Conservation (phyloP, 2,329 filamentous ascomycete species). For the Fusarium pseudoanthophilum region DNA sequence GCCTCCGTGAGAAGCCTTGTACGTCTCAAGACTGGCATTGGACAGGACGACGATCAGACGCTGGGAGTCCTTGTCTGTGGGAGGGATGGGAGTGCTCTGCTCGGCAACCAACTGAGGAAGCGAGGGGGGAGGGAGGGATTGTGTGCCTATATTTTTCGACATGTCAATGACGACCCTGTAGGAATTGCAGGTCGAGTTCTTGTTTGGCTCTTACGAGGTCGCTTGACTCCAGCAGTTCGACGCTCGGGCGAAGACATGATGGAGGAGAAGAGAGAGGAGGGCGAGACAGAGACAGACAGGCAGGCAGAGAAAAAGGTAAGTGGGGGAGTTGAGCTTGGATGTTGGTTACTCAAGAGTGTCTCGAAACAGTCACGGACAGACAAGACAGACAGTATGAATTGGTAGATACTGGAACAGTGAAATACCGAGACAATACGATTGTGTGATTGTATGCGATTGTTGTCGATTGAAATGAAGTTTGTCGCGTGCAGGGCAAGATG, state of each 20-base stretch:
- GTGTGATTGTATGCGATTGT: not conserved
- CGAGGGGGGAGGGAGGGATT: conserved; percentile 91
- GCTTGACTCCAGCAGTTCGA: conserved; percentile 54
- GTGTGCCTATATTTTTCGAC: conserved; percentile 72
- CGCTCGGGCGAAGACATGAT: conserved; percentile 55
- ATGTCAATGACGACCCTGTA: conserved; percentile 31
- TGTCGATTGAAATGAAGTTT: not conserved
- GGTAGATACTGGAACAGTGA: not conserved
- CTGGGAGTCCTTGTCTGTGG: conserved; percentile 89
- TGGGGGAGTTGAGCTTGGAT: conserved; percentile 17
- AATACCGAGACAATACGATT: not conserved
- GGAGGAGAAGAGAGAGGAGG: conserved; percentile 4
- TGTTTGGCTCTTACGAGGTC: conserved; percentile 53
- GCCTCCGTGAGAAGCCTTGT: conserved; percentile 85
- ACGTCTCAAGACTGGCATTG: conserved; percentile 97
- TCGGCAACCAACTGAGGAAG: conserved; percentile 94
- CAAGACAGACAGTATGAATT: conserved; percentile 12
- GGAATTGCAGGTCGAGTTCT: not conserved
- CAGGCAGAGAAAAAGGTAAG: conserved; percentile 7
- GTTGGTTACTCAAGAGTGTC: conserved; percentile 11
- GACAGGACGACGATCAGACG: conserved; percentile 95
- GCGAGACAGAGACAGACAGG: not conserved
- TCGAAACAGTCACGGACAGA: conserved; percentile 5
- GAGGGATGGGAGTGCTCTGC: conserved; percentile 85
- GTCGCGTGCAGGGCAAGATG: conserved; percentile 12